Base-by-base conservation (phyloP, 345 rosid species). In the Clausena lansium region DNA sequence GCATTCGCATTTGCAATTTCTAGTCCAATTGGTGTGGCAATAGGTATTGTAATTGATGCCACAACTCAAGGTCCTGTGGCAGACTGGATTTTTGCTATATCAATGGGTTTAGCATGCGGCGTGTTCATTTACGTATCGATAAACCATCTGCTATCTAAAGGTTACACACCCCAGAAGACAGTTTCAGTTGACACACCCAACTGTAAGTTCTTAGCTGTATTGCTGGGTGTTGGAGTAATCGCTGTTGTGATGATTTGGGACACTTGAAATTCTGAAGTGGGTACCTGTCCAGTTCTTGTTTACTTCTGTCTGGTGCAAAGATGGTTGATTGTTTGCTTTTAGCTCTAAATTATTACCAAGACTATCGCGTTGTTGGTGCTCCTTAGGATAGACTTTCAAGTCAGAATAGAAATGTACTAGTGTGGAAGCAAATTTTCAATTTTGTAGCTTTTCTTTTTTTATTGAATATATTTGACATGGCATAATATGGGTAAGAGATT, bases 231-330 rank as follows among this genome's bases (percentile, higher is more conserved):
- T 68, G 92, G 86, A 4, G 87, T 90, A 47, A 87, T 89, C 1
- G 93, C 90, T 33, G 91, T 87, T 59, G 93, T 91, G 41, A 91
- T 91, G 97, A 85, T 91, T 27, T 90, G 94, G 98, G 94, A 91
- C 74, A 86, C 88, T 39, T 88, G 79, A 84, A 67, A 17, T 28
- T 4, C 64, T 54, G 28, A 11, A 32, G 24, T 30, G 24, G 61
- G 27, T 30, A 25, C 73, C 14, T 70, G 57, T 41, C 55, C 35
- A 27, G 28, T 73, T 74, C 47, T 73, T 35, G 13, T 33, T 59
- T 59, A 36, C 25, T 35, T 67, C 15, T 66, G 22, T 22, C 20
- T 39, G 1, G 5, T 39, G 30, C 22, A 39, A 65, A 39, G 55
- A 39, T 39, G 52, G 71, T 24, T 39, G 15, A n/a, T 38, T 67